Conservation (phyloP, 257 asterid genomes). For the Nemophila menziesii region DNA sequence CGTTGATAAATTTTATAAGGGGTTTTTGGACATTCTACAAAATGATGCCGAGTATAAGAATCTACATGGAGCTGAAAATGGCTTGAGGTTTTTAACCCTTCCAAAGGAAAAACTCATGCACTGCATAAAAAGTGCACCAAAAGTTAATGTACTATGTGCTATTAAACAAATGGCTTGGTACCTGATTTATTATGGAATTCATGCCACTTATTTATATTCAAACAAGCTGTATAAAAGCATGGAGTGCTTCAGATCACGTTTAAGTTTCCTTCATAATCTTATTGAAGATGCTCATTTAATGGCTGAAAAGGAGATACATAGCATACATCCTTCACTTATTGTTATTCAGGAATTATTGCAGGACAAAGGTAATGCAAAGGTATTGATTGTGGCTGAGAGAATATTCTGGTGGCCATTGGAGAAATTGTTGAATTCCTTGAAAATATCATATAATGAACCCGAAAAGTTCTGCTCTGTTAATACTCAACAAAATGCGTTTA, state of each 20-base stretch:
- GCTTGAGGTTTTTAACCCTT: slow-evolving; percentile 25
- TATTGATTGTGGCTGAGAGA: slow-evolving; percentile 43
- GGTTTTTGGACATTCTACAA: slow-evolving; percentile 28
- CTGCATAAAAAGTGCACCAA: slow-evolving; percentile 21
- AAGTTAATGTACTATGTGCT: slow-evolving; percentile 25
- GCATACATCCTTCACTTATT: slow-evolving; percentile 43
- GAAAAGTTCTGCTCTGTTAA: slow-evolving; percentile 15
- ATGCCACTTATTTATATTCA: slow-evolving; percentile 35
- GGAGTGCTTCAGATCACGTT: slow-evolving; percentile 28
- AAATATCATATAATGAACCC: slow-evolving; percentile 28
- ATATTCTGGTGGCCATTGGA: slow-evolving; percentile 47
- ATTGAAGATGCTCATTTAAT: slow-evolving; percentile 29
- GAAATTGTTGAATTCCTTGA: slow-evolving; percentile 38
- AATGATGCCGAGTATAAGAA: slow-evolving; percentile 17
- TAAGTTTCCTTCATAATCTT: slow-evolving; percentile 30
- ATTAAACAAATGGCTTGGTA: slow-evolving; percentile 61
- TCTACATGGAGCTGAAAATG: slow-evolving; percentile 21
- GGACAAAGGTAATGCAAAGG: slow-evolving; percentile 21
- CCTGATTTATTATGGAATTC: slow-evolving; percentile 52
- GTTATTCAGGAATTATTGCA: slow-evolving; percentile 35
- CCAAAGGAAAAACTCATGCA: slow-evolving; percentile 30
- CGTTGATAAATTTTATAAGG: slow-evolving; percentile 27
- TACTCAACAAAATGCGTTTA: slow-evolving; percentile 14
- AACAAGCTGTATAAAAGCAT: slow-evolving; percentile 29
- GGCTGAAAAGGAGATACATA: slow-evolving; percentile 31